Conservation (phyloP, 2,329 filamentous ascomycete species). For the Apiospora arundinis region DNA sequence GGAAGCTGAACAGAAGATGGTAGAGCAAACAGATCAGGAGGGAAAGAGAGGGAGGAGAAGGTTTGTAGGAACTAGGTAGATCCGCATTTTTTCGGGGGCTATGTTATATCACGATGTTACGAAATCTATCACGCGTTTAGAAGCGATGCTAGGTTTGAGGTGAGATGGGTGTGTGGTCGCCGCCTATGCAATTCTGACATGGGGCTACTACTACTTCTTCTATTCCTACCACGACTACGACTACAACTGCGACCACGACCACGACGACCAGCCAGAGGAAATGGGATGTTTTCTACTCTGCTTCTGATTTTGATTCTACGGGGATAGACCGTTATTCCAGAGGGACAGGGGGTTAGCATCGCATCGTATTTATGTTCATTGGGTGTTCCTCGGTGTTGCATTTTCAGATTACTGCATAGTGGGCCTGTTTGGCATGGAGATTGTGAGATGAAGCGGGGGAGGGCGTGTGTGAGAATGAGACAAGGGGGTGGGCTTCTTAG, state of each 20-base stretch:
- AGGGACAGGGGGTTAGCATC: neutral
- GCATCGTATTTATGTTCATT: neutral
- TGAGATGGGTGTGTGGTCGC: neutral
- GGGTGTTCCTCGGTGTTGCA: slow-evolving; percentile 11
- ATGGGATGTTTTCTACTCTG: neutral
- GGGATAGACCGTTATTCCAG: slow-evolving; percentile 1
- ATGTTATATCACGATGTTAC: slow-evolving; percentile 19
- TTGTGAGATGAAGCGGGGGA: neutral
- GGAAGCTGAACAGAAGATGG: neutral
- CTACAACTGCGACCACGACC: neutral
- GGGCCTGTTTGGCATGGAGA: neutral
- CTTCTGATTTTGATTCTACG: slow-evolving; percentile 1
- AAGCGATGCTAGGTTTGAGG: slow-evolving; percentile 19
- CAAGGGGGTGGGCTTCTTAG: no score
- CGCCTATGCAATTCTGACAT: neutral
- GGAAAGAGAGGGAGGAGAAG: neutral
- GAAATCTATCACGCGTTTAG: slow-evolving; percentile 17
- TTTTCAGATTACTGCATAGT: slow-evolving; percentile 5
- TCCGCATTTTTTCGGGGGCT: neutral
- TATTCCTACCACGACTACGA: neutral
- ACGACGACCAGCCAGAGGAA: neutral
- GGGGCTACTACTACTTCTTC: neutral
- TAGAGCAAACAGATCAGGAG: no score
- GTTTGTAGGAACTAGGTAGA: slow-evolving; percentile 17
- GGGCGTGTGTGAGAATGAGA: neutral